Base-by-base conservation (phyloP, 768 basidiomycete species). In the Asterophora parasitica region DNA sequence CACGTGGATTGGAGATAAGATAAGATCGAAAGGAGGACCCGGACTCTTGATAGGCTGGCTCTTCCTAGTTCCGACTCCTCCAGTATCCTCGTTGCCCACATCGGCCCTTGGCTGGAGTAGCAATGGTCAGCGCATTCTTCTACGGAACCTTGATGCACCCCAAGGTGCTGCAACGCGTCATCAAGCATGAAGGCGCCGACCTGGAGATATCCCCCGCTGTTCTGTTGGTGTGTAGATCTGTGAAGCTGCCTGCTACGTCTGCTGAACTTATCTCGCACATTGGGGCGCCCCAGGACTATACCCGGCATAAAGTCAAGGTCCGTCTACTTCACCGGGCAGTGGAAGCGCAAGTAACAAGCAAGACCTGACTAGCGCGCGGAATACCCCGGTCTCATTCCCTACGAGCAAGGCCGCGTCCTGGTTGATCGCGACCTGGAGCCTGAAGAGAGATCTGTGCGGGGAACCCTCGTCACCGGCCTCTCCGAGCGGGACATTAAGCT, bases 111-210 rank as follows among this genome's bases (percentile, higher is more conserved):
- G n/a, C n/a, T n/a, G n/a, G n/a, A n/a, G 31, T 34, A 11, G 8
- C 20, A 6, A 55, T 55, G 54, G 37, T 43, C 13, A 52, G 54
- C 15, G 83, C 83, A 13, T 94, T 93, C 65, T 88, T 92, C 70
- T 92, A 94, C 65, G 94, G 94, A 10, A 95, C 90, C 0, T 70
- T 97, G 16, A 82, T 94, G 75, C 90, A 93, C 58, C 92, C 92
- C 5, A 78, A 78, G 42, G 86, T 97, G 58, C 70, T 96, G 32
- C 77, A 72, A 48, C 71, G 83, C 15, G 92, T 96, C 6, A 81
- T 96, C 36, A 73, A 73, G 6, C 82, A 88, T 56, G 70, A 81
- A 37, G 88, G 85, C 7, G 56, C 67, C 7, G 70, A 82, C 52
- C 72, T 95, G 2, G 60, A 78, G 44, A 76, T 88, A 37, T 81